A percentile compares a stretch with the other conserved stretches of the same genome.
phyloP scores from a whole-genome alignment of 2,329 filamentous ascomycete species.

The Calonectria hongkongensis region DNA sequence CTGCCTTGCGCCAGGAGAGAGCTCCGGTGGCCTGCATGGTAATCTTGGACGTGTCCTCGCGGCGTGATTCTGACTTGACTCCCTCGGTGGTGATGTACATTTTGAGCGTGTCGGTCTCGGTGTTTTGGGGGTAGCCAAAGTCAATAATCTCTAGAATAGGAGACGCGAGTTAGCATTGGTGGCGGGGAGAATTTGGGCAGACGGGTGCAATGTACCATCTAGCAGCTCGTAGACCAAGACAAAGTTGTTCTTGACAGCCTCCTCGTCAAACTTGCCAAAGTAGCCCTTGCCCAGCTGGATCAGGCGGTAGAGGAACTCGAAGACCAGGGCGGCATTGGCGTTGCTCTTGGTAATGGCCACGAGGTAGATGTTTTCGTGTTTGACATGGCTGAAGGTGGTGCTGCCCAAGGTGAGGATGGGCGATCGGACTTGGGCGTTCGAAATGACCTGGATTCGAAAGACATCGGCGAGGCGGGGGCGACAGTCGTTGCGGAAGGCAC shows the following conservation, averaged over 20 bases:
- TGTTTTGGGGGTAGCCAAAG: constrained; percentile 99
- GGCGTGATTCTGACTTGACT: constrained; percentile 90
- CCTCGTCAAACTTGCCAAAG: constrained; percentile 99
- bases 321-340: constrained; percentile 97
- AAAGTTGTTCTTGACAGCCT: constrained; percentile 99
- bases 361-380: constrained; percentile 99
- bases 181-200: neutral
- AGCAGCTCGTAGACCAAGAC: constrained; percentile 98
- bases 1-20: constrained; percentile 95
- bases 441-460: constrained; percentile 99
- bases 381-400: constrained; percentile 99
- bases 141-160: constrained; percentile 88
- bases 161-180: neutral
- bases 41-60: constrained; percentile 96
- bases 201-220: constrained; percentile 77
- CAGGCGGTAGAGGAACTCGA: constrained; percentile 96
- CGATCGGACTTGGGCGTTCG: constrained; percentile 96
- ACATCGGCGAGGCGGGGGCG: constrained; percentile 97
- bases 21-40: constrained; percentile 99
- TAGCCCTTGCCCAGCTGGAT: constrained; percentile 94
- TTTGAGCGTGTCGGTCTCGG: constrained; percentile 98
- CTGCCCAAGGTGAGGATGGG: constrained; percentile 97
- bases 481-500: constrained; percentile 98
- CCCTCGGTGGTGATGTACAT: constrained; percentile 99
- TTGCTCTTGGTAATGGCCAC: constrained; percentile 99